phyloP scores from a whole-genome alignment of 345 rosid species.

The Raphanus sativus region DNA sequence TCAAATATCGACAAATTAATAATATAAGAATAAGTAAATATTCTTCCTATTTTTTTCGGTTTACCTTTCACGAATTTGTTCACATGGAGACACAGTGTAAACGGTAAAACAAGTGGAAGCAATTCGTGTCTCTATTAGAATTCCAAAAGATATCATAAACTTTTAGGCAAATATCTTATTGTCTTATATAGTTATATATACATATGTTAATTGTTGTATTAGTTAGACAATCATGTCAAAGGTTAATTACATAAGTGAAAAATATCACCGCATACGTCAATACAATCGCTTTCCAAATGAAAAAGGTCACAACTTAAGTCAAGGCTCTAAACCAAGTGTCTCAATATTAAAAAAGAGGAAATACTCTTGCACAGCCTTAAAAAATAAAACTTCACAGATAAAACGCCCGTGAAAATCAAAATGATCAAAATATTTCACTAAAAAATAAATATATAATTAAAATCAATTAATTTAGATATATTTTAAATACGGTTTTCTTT shows the following conservation, averaged over 20 bases:
- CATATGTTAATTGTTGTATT: not conserved
- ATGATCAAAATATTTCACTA: too few relatives aligned
- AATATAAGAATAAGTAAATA: not conserved
- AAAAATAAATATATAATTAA: too few relatives aligned
- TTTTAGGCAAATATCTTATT: too few relatives aligned
- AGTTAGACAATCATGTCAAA: not conserved
- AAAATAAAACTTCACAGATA: too few relatives aligned
- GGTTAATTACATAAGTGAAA: not conserved
- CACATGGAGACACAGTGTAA: not conserved
- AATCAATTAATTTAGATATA: too few relatives aligned
- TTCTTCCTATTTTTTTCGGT: not conserved
- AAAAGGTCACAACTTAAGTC: not conserved
- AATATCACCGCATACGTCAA: not conserved
- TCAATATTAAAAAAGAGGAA: too few relatives aligned
- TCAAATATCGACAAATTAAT: not conserved
- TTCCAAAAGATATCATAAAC: not conserved
- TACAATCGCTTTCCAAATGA: not conserved
- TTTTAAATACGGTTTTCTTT: too few relatives aligned
- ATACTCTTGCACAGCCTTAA: too few relatives aligned
- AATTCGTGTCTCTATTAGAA: not conserved
- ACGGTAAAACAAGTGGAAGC: not conserved
- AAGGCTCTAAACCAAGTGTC: conserved; percentile 3
- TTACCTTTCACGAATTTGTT: not conserved
- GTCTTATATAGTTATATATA: not conserved
- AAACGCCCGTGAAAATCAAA: too few relatives aligned